phyloP scores from a whole-genome alignment of 257 asterid genomes.

The Primulina tabacum region DNA sequence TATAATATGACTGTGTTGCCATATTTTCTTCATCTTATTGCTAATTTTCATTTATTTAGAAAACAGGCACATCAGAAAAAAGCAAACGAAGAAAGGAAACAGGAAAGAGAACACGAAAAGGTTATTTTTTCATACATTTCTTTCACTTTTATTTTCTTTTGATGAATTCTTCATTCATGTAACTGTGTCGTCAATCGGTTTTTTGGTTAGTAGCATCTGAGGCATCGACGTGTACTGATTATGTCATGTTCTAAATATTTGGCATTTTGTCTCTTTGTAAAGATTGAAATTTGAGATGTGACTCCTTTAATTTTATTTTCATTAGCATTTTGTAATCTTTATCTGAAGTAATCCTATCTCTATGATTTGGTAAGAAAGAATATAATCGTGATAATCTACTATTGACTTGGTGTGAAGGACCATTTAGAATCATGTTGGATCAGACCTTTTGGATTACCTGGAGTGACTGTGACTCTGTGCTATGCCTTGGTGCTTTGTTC shows the following conservation, averaged over 20 bases:
- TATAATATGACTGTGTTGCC: not conserved
- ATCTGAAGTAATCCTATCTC: no score
- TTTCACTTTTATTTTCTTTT: not conserved
- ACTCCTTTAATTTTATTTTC: not conserved
- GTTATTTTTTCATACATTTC: slow-evolving; percentile 24
- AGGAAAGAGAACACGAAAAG: slow-evolving; percentile 63
- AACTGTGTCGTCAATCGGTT: not conserved
- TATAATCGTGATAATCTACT: no score
- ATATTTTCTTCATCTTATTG: not conserved
- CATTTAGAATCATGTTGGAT: not conserved
- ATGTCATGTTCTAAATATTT: not conserved
- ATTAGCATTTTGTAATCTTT: no score
- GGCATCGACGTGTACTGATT: not conserved
- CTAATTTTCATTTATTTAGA: slow-evolving; percentile 30
- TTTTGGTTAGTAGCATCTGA: not conserved
- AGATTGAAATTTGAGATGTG: not conserved
- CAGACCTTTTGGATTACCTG: not conserved
- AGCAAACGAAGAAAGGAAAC: slow-evolving; percentile 49
- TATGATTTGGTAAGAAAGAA: no score
- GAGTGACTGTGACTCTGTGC: not conserved
- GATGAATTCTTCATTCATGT: not conserved
- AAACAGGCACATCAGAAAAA: slow-evolving; percentile 38
- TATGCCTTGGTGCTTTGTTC: no score
- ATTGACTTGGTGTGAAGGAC: no score
- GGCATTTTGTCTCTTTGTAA: not conserved